Evolutionary conservation across 805 yeast genomes (phyloP).

Genomic region (Kurtzmaniella cleridarum): DNA sequence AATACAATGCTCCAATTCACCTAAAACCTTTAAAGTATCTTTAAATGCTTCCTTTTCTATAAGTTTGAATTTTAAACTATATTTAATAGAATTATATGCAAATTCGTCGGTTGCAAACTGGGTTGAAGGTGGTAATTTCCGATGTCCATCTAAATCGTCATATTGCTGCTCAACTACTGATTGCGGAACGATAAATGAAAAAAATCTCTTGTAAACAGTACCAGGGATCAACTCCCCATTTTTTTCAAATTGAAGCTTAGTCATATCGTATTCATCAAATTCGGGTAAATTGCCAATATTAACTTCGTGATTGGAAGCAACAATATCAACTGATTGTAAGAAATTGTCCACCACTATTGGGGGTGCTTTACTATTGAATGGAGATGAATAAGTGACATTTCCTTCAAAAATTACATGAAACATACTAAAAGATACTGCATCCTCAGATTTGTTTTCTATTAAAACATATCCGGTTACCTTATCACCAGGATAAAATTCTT

Average conservation of each 20-base stretch:
- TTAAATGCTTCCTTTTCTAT: constrained; percentile 1
- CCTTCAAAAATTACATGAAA: constrained; percentile 3
- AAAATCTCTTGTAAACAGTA: constrained; percentile 33
- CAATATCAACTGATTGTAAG: constrained; percentile 2
- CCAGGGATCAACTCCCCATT: constrained; percentile 23
- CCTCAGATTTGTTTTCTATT: constrained; percentile 1
- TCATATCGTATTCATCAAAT: constrained; percentile 29
- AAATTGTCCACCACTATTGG: neutral
- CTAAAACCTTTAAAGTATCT: neutral
- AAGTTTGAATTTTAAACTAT: constrained; percentile 1
- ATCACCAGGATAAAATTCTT: constrained; percentile 1
- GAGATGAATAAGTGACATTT: neutral
- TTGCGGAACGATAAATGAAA: constrained; percentile 35
- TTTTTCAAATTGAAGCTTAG: constrained; percentile 18
- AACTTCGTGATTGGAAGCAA: neutral
- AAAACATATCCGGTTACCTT: constrained; percentile 1
- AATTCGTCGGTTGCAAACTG: neutral
- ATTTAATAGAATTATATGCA: neutral
- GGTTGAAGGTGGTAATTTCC: neutral
- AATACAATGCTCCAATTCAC: neutral
- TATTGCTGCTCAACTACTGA: constrained; percentile 21
- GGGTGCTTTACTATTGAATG: neutral
- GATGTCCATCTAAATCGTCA: neutral
- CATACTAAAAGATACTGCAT: neutral
- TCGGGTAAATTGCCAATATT: constrained; percentile 3